Evolutionary conservation across 768 basidiomycete genomes (phyloP).

Genomic region (Lepiota subincarnata): DNA sequence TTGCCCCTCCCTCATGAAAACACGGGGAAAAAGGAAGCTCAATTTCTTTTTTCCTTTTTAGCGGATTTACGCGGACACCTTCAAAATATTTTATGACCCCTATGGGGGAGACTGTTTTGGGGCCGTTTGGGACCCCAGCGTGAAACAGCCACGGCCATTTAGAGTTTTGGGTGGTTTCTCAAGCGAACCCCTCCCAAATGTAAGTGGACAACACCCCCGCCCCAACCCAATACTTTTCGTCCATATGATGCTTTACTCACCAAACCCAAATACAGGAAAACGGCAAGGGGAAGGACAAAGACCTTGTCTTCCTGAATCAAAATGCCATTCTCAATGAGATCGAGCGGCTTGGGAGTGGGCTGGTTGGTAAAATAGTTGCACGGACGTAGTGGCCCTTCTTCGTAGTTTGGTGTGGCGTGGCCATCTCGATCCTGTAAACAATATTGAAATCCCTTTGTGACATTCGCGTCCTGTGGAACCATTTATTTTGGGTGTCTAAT

Average conservation of each 20-base stretch:
- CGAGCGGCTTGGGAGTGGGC: constrained; percentile 64
- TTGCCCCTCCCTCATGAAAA: neutral
- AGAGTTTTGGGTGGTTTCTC: constrained; percentile 83
- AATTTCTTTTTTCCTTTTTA: constrained; percentile 25
- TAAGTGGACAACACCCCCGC: constrained; percentile 12
- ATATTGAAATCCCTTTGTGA: no score
- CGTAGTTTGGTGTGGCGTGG: no score
- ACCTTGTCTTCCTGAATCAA: constrained; percentile 63
- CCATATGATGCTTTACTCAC: no score
- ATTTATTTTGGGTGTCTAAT: no score
- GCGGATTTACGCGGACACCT: constrained; percentile 70
- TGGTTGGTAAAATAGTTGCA: constrained; percentile 36
- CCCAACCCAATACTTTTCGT: neutral
- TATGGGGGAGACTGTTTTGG: constrained; percentile 79
- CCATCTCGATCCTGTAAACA: no score
- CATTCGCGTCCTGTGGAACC: no score
- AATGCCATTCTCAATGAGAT: constrained; percentile 69
- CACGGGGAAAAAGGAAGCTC: neutral
- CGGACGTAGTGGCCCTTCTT: neutral
- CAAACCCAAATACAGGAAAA: constrained; percentile 25
- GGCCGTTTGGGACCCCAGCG: constrained; percentile 79
- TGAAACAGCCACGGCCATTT: constrained; percentile 62
- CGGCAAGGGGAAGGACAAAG: constrained; percentile 51
- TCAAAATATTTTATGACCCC: constrained; percentile 81
- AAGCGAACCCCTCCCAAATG: constrained; percentile 50